Evolutionary conservation across 129 eudicot species (phyloP).

Genomic region (Dittrichia graveolens): DNA sequence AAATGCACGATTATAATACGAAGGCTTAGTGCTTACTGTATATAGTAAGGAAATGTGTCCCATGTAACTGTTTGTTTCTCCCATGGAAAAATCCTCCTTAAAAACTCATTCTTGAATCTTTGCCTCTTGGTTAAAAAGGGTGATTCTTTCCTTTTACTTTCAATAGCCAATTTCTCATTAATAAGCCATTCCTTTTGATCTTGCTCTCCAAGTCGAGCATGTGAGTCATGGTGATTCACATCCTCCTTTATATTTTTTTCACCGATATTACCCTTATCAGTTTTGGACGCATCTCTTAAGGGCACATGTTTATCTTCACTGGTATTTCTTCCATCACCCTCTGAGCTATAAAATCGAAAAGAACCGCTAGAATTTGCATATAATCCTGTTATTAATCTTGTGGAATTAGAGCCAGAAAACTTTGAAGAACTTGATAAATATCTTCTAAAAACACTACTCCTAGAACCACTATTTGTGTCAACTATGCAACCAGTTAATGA

Average conservation of each 20-base stretch:
- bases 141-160: conserved; percentile 77
- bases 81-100: conserved; percentile 87
- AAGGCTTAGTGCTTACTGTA: conserved; percentile 69
- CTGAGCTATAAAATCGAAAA: conserved; percentile 71
- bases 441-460: conserved; percentile 42
- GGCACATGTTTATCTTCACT: conserved; percentile 68
- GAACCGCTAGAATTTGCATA: conserved; percentile 31
- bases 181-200: conserved; percentile 94
- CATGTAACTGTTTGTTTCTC: conserved; percentile 85
- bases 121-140: conserved; percentile 77
- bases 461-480: conserved; percentile 24
- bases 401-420: conserved; percentile 25
- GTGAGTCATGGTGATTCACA: conserved; percentile 57
- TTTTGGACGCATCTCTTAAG: conserved; percentile 42
- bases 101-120: conserved; percentile 78
- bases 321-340: conserved; percentile 79
- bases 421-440: conserved; percentile 44
- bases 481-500: conserved; percentile 25
- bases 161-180: conserved; percentile 81
- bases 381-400: conserved; percentile 37
- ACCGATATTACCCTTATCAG: conserved; percentile 45
- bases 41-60: conserved; percentile 83
- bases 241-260: conserved; percentile 36
- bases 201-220: conserved; percentile 82
- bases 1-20: conserved; percentile 4